Base-by-base conservation (phyloP, 2,329 filamentous ascomycete genomes). In the Exophiala sideris region DNA sequence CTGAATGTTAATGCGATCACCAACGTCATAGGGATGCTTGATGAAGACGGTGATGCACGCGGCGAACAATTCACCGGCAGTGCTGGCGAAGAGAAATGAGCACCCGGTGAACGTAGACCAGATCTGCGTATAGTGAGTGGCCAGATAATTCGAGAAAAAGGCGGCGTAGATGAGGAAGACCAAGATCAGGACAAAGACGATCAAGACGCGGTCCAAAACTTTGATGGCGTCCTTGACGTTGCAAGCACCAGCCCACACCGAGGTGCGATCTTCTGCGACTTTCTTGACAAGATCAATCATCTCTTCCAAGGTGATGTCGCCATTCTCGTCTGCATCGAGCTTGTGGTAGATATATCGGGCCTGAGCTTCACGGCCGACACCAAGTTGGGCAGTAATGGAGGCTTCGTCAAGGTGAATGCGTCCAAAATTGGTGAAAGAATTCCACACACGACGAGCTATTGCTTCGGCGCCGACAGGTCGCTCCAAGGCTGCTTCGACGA, bases 151-250 rank as follows among this genome's bases (percentile, higher is more conserved):
- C 45, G 53, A 53, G 50, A 59, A 57, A 39, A 59, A 59, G 9
- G 52, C 52, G 14, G 56, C 56, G 52, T 52, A 56, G 56, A 58
- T 52, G 29, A 58, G 52, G 48, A 55, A 52, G 33, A 40, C n/a
- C 24, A 40, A 24, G 46, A 49, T 39, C 6, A 49, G 46, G 48
- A 50, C 21, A 11, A 50, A 24, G 36, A 44, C 21, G 36, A 53
- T 41, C 12, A 59, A 50, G 53, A 59, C 51, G 2, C 63, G 56
- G 54, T 70, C 68, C 2, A 72, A 64, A 3, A 68, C 67, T 8
- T 62, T 62, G 39, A 72, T 70, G 9, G 68, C 68, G 39, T 70
- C 65, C 16, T 65, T 62, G 49, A 65, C 66, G 50, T 71, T 68
- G 49, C 65, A 62, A 62, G 68, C 67, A 16, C 60, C 63, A 29